phyloP scores from a whole-genome alignment of 164 flowering plant genomes.

The Vitis labrusca region DNA sequence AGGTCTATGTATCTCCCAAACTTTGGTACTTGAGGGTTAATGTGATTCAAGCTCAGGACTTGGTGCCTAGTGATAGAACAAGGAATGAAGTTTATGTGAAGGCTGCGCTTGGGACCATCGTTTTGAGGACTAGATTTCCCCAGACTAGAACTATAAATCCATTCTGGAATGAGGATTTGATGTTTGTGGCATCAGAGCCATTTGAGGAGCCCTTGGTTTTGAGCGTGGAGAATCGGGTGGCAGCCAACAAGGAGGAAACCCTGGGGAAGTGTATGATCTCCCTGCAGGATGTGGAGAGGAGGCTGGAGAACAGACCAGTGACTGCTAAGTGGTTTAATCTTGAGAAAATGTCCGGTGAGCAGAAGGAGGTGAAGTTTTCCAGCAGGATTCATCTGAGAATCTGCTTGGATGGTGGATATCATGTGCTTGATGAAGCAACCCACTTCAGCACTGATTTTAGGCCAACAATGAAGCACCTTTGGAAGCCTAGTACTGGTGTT shows the following conservation, averaged over 20 bases:
- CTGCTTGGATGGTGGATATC: slow-evolving; percentile 38
- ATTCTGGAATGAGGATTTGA: slow-evolving; percentile 58
- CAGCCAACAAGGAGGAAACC: slow-evolving; percentile 22
- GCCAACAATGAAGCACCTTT: slow-evolving; percentile 26
- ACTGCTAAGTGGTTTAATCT: slow-evolving; percentile 30
- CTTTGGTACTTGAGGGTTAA: slow-evolving; percentile 60
- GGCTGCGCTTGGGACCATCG: slow-evolving; percentile 34
- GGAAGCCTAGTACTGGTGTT: slow-evolving; percentile 17
- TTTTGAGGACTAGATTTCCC: slow-evolving; percentile 30
- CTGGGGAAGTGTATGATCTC: slow-evolving; percentile 14
- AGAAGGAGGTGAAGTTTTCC: slow-evolving; percentile 23
- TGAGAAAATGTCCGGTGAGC: slow-evolving; percentile 22
- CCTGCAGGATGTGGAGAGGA: slow-evolving; percentile 20
- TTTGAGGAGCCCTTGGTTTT: slow-evolving; percentile 28
- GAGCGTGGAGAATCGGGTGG: slow-evolving; percentile 21
- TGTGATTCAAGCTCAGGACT: slow-evolving; percentile 58
- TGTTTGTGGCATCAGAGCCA: slow-evolving; percentile 63
- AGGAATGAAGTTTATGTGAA: slow-evolving; percentile 40
- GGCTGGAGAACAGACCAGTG: slow-evolving; percentile 25
- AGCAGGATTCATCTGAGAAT: slow-evolving; percentile 27
- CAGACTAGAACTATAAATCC: slow-evolving; percentile 32
- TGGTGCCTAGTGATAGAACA: slow-evolving; percentile 29
- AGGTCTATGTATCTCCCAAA: slow-evolving; percentile 61
- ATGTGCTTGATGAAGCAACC: slow-evolving; percentile 34
- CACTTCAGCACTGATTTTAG: slow-evolving; percentile 24